phyloP scores from a whole-genome alignment of 805 yeast genomes.

The Torulaspora maleeae region DNA sequence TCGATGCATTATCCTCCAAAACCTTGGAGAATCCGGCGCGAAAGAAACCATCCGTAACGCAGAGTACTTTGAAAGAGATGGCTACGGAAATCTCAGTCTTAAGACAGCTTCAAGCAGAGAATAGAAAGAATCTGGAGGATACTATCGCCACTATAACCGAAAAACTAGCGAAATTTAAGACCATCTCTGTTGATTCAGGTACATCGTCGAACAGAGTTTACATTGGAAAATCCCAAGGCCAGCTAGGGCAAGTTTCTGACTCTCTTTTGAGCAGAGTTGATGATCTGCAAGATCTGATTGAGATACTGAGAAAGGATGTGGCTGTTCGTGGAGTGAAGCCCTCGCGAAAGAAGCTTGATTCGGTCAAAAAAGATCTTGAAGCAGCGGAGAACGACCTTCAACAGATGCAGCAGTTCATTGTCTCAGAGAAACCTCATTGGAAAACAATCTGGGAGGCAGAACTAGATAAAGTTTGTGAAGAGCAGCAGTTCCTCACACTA shows the following conservation, averaged over 20 bases:
- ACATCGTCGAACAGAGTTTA: constrained; percentile 43
- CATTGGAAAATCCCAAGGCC: constrained; percentile 70
- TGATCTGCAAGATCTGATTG: constrained; percentile 87
- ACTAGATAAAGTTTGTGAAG: constrained; percentile 84
- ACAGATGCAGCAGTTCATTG: constrained; percentile 56
- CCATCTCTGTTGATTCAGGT: constrained; percentile 39
- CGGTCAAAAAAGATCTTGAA: constrained; percentile 59
- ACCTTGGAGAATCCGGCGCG: neutral
- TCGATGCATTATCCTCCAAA: neutral
- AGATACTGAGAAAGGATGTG: constrained; percentile 82
- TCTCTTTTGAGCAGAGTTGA: constrained; percentile 71
- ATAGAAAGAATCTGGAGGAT: constrained; percentile 40
- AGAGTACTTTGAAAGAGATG: constrained; percentile 40
- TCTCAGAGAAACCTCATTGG: constrained; percentile 77
- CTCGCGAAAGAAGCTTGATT: constrained; percentile 62
- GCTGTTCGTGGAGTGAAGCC: constrained; percentile 87
- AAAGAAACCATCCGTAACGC: neutral
- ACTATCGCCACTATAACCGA: constrained; percentile 43
- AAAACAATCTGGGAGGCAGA: constrained; percentile 89
- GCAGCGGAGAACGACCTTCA: constrained; percentile 51
- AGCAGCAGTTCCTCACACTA: constrained; percentile 83
- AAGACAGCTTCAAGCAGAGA: constrained; percentile 49
- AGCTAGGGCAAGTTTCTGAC: constrained; percentile 75
- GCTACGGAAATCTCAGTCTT: constrained; percentile 56
- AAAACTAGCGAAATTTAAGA: constrained; percentile 50